Percentiles rank a stretch among this genome's conserved stretches.
These are phyloP conservation scores for Psidium guajava DNA, from an alignment of 345 rosid genomes.

Conservation along the genomic window DNA sequence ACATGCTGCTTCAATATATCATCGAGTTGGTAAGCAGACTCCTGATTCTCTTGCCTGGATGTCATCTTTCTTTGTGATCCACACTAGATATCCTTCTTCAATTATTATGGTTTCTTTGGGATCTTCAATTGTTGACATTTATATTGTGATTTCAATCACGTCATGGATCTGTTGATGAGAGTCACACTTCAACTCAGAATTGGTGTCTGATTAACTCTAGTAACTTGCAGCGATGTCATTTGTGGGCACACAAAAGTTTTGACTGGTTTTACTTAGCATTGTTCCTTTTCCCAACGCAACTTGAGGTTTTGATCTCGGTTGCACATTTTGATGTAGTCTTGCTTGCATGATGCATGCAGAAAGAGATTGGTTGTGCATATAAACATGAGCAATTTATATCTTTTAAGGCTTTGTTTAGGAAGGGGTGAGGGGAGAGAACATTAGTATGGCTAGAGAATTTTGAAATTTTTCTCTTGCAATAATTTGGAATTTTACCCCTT, in stretches of 20 bases:
- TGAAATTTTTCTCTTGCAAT: not conserved
- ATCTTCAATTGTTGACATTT: not conserved
- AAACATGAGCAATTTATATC: not conserved
- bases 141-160: not conserved
- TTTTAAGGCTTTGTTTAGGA: not conserved
- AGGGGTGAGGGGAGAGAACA: not conserved
- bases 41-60: not conserved
- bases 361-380: not conserved
- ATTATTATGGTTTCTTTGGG: not conserved
- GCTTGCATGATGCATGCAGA: not conserved
- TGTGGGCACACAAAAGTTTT: no score
- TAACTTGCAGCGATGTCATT: not conserved
- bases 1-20: conserved; percentile 37
- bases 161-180: not conserved
- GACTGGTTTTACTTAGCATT: not conserved
- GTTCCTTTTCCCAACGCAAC: not conserved
- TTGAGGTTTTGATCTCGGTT: not conserved
- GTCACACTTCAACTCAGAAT: not conserved
- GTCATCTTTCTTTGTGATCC: not conserved
- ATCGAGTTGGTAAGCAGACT: conserved; percentile 46
- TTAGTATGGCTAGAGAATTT: not conserved
- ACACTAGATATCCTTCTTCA: not conserved
- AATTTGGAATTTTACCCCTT: not conserved
- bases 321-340: not conserved
- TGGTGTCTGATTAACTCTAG: not conserved